These are phyloP conservation scores for Rubroboletus pulcherrimus DNA, from an alignment of 768 basidiomycete species.

Conservation along the genomic window DNA sequence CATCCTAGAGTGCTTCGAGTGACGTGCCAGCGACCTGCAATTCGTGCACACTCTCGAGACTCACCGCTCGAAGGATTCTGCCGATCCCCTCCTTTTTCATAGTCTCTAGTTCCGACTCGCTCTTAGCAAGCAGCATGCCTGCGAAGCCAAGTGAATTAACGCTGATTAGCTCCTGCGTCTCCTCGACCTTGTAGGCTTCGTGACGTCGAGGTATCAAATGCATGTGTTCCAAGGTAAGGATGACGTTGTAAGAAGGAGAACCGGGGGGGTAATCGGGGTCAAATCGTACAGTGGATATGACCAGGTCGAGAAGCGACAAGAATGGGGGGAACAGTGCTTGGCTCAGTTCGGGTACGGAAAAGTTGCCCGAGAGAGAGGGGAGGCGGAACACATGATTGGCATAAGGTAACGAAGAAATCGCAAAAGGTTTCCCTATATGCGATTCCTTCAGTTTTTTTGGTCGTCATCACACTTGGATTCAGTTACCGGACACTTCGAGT, in stretches of 20 bases:
- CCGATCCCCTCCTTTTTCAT: constrained; percentile 61
- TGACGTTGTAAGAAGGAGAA: constrained; percentile 76
- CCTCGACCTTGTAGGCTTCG: constrained; percentile 53
- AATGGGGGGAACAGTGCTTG: constrained; percentile 55
- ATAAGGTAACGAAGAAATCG: constrained; percentile 65
- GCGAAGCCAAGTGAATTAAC: constrained; percentile 90
- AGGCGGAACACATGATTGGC: constrained; percentile 73
- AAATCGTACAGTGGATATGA: constrained; percentile 68
- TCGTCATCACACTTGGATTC: neutral
- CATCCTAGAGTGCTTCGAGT: constrained; percentile 31
- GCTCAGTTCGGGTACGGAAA: constrained; percentile 43
- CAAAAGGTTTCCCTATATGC: constrained; percentile 64
- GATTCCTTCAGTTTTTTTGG: constrained; percentile 1
- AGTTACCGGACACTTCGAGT: constrained; percentile 43
- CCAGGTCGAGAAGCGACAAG: constrained; percentile 71
- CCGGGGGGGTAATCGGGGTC: constrained; percentile 59
- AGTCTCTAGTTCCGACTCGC: constrained; percentile 66
- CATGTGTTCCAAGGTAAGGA: constrained; percentile 79
- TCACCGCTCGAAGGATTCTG: constrained; percentile 63
- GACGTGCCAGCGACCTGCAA: constrained; percentile 52
- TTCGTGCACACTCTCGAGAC: constrained; percentile 64
- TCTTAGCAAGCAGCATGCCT: constrained; percentile 86
- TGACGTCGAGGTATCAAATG: constrained; percentile 76
- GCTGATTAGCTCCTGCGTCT: constrained; percentile 56
- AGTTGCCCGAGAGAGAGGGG: constrained; percentile 19